Base-by-base conservation (phyloP, 768 basidiomycete genomes). In the Russula emetica region DNA sequence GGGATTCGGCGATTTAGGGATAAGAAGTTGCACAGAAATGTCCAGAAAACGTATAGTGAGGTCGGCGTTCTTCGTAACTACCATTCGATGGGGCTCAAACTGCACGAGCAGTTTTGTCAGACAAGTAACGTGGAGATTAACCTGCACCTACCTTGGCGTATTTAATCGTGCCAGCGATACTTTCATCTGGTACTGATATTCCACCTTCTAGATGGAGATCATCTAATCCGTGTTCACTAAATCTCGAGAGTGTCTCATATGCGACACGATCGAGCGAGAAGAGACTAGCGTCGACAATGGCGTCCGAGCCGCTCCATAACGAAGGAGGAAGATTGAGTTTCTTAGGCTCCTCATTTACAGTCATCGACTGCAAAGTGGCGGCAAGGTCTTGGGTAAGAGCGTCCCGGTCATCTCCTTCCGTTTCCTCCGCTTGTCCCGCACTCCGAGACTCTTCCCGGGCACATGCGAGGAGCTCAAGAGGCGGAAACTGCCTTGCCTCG, bases 401-500 rank as follows among this genome's bases (percentile, higher is more conserved):
- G 14, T 67, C 69, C 3, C 60, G 55, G 11, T 58, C 38, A 16
- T 68, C 66, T 9, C 10, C 45, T n/a, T 53, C 55, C 30, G 7
- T 42, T n/a, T 44, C 47, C 30, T 22, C 50, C 9, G 40, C 6
- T 53, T 58, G 50, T 38, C 18, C 34, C 14, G 63, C 42, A 24
- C n/a, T 34, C 32, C 22, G 45, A n/a, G 49, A 49, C 3, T 57
- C 1, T 26, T 51, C 38, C 5, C 53, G 55, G 24, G 44, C 14
- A 18, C 62, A 28, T 2, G 70, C 61, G 16, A 67, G 47, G 56
- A 75, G 74, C 6, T 66, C 59, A 62, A 83, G 81, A 5, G 92
- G 91, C 10, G 92, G 92, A 71, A 88, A 94, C 56, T 85, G 79
- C 69, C 80, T 85, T 1, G 85, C 85, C 68, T 87, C 83, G 5